Evolutionary conservation across 2,329 filamentous ascomycete species (phyloP), one percentile per base, ranked within the genome.

Genomic region (Capronia americana): DNA sequence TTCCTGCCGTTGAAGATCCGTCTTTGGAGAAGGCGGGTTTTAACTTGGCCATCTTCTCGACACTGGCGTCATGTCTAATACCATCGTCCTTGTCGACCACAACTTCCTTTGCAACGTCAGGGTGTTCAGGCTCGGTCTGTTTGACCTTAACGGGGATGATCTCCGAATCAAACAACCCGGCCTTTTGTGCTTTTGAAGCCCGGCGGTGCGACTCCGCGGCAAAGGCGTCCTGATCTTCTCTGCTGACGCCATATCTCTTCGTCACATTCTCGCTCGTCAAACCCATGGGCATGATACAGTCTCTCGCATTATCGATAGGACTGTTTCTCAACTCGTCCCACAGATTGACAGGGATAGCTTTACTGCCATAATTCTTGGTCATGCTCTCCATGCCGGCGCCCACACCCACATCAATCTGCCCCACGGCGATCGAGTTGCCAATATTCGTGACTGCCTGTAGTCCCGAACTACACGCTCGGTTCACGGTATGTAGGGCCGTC

Each of bases 381-480:
- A 97, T 97, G 80, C 90, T 94, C 85, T 97, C 93, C 91, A 96
- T 97, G 32, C 93, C 93, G 1, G 91, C 93, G 10, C 89, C 93
- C 68, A 97, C 87, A 66, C 92, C 93, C 0, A 85, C 83, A 68
- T 88, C 86, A 59, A 94, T 90, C 72, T 87, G 85, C 1, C 91
- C 92, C 0, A 86, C 83, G n/a, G 87, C 85, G 72, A 97, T 95
- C 69, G 89, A 85, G 64, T 90, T 88, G 4, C 91, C 90, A 2
- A 96, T 83, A 14, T 84, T 81, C 1, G 92, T 90, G 58, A 97
- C 90, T 28, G 90, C 89, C 72, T 92, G 89, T 57, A 97, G 84
- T 2, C 90, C 90, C 6, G 88, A 92, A 17, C 89, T 88, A 79
- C 93, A 97, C 14, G 93, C 93, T 46, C 94, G 86, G 81, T 97